Percentiles rank a stretch among this genome's conserved stretches.
phyloP scores from a whole-genome alignment of 805 yeast species.

The Hanseniaspora thailandica region DNA sequence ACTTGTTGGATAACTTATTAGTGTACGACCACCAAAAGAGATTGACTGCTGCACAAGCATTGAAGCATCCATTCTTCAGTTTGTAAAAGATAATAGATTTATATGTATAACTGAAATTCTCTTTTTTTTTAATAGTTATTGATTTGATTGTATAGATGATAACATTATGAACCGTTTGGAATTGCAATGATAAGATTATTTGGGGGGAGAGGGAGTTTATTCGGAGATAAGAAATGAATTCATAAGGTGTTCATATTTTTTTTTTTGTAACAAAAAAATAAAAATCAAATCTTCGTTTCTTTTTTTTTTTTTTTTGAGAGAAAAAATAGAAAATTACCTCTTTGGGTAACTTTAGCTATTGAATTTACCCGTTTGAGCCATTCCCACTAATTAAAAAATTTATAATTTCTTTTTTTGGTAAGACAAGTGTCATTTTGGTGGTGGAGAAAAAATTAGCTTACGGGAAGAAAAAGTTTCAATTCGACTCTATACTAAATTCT shows the following conservation, averaged over 20 bases:
- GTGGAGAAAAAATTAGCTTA: neutral
- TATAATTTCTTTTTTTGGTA: too few relatives aligned
- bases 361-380: too few relatives aligned
- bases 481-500: too few relatives aligned
- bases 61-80: constrained; percentile 62
- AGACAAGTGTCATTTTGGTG: neutral
- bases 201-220: neutral
- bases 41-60: constrained; percentile 78
- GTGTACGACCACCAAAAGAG: constrained; percentile 81
- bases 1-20: constrained; percentile 59
- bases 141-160: neutral
- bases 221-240: neutral
- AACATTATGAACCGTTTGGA: neutral
- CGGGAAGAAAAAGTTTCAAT: neutral
- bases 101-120: neutral
- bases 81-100: constrained; percentile 14
- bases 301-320: neutral
- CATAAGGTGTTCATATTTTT: too few relatives aligned
- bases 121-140: neutral
- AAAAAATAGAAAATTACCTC: neutral
- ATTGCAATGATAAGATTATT: too few relatives aligned
- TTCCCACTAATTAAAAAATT: too few relatives aligned
- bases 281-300: neutral
- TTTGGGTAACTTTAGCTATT: neutral
- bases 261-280: neutral